Evolutionary conservation across 2,329 filamentous ascomycete genomes (phyloP), one percentile per base, ranked within the genome.

Genomic region (Cadophora sp.): DNA sequence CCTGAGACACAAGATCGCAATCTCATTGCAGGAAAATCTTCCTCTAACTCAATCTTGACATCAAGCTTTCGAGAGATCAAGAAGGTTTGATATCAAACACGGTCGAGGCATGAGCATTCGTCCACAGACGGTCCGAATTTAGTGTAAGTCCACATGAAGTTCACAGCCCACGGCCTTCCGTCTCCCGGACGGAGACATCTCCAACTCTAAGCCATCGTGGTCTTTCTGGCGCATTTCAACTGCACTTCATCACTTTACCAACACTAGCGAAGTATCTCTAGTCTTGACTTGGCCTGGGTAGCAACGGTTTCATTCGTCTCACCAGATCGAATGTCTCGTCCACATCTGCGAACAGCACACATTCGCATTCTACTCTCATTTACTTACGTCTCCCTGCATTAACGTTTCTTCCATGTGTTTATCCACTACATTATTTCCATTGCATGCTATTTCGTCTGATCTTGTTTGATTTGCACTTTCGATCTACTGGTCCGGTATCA

Each of bases 251-350:
- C 43, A 48, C 43, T 14, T 48, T 11, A 22, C 19, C 43, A 22
- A 48, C 43, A 48, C 43, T 53, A 53, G 50, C 11, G 12, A 53
- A 53, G 50, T 29, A 19, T 53, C 50, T 29, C 26, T 53, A 53
- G 40, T 34, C 5, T 5, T 34, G 31, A 11, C 31, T 11, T 34
- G 37, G 3, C 19, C 22, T 48, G n/a, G 43, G 43, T 48, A 22
- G 8, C 50, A 29, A 29, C 8, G 29, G 6, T 11, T 12, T 29
- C 50, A 7, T 4, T 8, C 43, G 4, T 29, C 12, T 27, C 48
- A 26, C 14, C 34, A 37, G 14, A 37, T 34, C 31, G 31, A 34
- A 34, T 37, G 14, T 29, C 50, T 3, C 12, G 19, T n/a, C 7
- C 24, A 4, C 12, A 53, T 4, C 2, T 22, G 19, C 43, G 22